Conservation (phyloP, 805 yeast species). For the Nakazawaea ishiwadae region DNA sequence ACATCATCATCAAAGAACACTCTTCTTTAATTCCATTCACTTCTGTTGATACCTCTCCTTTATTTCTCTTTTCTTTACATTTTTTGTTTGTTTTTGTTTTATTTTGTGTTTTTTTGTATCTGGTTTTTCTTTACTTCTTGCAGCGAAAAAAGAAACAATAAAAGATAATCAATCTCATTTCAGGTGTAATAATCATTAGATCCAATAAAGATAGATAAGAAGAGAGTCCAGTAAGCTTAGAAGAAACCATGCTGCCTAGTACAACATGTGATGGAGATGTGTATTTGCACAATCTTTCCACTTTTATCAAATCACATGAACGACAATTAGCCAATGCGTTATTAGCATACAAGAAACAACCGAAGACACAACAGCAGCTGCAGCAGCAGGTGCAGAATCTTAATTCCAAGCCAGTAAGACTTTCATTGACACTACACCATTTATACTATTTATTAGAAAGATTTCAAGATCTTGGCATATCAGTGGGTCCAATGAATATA, state of each 20-base stretch:
- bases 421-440: conserved; percentile 59
- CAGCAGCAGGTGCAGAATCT: conserved; percentile 13
- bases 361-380: conserved; percentile 9
- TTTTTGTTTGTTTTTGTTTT: too few relatives aligned
- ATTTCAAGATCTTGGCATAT: conserved; percentile 41
- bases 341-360: conserved; percentile 42
- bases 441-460: conserved; percentile 56
- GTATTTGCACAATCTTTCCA: conserved; percentile 48
- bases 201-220: too few relatives aligned
- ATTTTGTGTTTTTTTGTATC: too few relatives aligned
- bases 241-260: conserved; percentile 3
- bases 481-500: conserved; percentile 60
- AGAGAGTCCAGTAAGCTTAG: too few relatives aligned
- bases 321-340: conserved; percentile 56
- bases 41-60: too few relatives aligned
- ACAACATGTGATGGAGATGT: conserved; percentile 50
- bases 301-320: conserved; percentile 51
- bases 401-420: conserved; percentile 44
- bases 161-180: too few relatives aligned
- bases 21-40: too few relatives aligned
- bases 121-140: too few relatives aligned
- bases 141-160: too few relatives aligned
- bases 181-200: too few relatives aligned
- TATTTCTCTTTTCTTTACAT: too few relatives aligned
- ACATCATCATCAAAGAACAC: too few relatives aligned